Conservation (phyloP, 805 yeast genomes). For the Komagataella populi region DNA sequence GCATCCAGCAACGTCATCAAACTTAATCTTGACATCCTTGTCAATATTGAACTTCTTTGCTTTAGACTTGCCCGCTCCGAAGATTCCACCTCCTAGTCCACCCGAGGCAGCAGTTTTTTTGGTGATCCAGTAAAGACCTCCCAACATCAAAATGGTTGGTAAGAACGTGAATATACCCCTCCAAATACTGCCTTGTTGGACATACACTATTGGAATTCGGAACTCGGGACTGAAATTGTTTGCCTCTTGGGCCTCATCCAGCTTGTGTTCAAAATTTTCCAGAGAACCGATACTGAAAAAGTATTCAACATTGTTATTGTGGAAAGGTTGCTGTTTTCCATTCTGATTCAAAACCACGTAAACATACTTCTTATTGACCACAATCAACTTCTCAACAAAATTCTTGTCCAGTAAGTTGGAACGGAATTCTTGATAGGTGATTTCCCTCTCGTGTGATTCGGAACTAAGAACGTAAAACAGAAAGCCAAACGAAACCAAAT, state of each 20-base stretch:
- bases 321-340: constrained; percentile 14
- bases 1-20: constrained; percentile 95
- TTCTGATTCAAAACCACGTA: constrained; percentile 35
- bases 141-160: constrained; percentile 84
- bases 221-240: constrained; percentile 45
- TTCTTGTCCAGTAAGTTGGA: constrained; percentile 63
- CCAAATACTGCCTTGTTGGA: constrained; percentile 53
- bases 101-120: constrained; percentile 34
- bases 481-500: constrained; percentile 3
- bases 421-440: constrained; percentile 89
- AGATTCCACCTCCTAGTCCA: constrained; percentile 73
- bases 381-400: constrained; percentile 57
- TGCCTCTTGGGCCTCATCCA: constrained; percentile 65
- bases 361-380: constrained; percentile 67
- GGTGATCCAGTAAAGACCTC: constrained; percentile 77
- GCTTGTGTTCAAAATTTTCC: constrained; percentile 72
- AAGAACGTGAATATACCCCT: constrained; percentile 58
- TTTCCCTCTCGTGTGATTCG: constrained; percentile 17
- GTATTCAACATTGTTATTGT: constrained; percentile 21
- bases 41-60: constrained; percentile 90
- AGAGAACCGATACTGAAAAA: constrained; percentile 80
- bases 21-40: constrained; percentile 76
- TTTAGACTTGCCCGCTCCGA: constrained; percentile 77
- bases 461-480: constrained; percentile 1
- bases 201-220: constrained; percentile 72